Conservation (phyloP, 129 eudicot species). For the Helichrysum umbraculigerum region DNA sequence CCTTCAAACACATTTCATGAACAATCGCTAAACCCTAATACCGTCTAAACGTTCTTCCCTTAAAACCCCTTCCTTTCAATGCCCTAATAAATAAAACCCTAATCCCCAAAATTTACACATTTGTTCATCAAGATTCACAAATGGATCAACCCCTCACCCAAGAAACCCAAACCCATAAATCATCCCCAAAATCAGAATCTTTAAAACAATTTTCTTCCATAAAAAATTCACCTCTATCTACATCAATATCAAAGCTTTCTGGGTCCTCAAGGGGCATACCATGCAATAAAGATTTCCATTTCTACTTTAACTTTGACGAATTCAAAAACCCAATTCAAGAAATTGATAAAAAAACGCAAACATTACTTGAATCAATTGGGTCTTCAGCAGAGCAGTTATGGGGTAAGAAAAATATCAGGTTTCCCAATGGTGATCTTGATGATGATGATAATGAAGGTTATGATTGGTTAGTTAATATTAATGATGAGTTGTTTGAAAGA, state of each 20-base stretch:
- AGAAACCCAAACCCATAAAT: conserved; percentile 28
- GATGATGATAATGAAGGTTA: conserved; percentile 35
- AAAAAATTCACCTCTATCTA: conserved; percentile 6
- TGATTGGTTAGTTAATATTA: conserved; percentile 59
- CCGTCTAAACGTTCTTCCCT: conserved; percentile 21
- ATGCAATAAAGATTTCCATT: conserved; percentile 48
- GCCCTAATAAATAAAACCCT: conserved; percentile 29
- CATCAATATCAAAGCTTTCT: conserved; percentile 55
- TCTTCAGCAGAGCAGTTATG: conserved; percentile 31
- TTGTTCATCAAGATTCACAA: conserved; percentile 12
- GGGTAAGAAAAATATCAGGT: conserved; percentile 30
- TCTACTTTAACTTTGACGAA: conserved; percentile 58
- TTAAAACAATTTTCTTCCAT: conserved; percentile 24
- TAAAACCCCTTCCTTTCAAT: conserved; percentile 28
- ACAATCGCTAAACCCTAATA: conserved; percentile 34
- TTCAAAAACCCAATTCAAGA: conserved; percentile 44
- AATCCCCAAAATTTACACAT: neutral
- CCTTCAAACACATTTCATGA: neutral
- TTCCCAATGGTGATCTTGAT: conserved; percentile 17
- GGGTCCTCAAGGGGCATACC: conserved; percentile 63
- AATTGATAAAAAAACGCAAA: conserved; percentile 35
- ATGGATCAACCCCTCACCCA: conserved; percentile 33
- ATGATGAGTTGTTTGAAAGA: conserved; percentile 55
- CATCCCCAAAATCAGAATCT: conserved; percentile 26
- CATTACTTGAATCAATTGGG: conserved; percentile 39